Evolutionary conservation across 1,284 basidiomycete genomes (phyloP).

Genomic region (Leccinum cinnamomeum): DNA sequence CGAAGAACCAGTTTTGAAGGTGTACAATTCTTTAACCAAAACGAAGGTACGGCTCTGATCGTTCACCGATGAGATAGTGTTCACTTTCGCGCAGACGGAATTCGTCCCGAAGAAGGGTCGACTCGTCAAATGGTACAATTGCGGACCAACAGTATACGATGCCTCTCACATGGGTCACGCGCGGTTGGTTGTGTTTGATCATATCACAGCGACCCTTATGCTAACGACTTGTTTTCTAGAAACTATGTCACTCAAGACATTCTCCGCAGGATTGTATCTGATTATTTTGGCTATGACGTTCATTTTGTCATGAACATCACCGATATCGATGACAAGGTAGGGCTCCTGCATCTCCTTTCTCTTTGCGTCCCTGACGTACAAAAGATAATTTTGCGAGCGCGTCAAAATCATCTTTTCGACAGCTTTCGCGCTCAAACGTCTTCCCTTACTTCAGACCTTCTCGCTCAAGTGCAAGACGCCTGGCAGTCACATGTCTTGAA

Average conservation of each 20-base stretch:
- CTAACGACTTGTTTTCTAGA: slow-evolving; percentile 43
- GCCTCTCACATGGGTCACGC: slow-evolving; percentile 99
- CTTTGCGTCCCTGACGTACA: slow-evolving; percentile 16
- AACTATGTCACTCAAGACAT: slow-evolving; percentile 99
- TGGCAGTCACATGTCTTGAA: slow-evolving; percentile 67
- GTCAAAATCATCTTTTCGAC: slow-evolving; percentile 82
- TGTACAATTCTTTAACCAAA: slow-evolving; percentile 95
- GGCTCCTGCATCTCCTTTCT: slow-evolving; percentile 21
- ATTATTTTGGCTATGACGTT: slow-evolving; percentile 97
- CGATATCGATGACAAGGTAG: slow-evolving; percentile 98
- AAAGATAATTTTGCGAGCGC: slow-evolving; percentile 88
- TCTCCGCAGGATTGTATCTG: slow-evolving; percentile 87
- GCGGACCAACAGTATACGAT: slow-evolving; percentile 99
- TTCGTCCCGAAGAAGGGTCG: slow-evolving; percentile 81
- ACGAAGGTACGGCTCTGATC: slow-evolving; percentile 66
- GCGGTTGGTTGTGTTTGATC: slow-evolving; percentile 53
- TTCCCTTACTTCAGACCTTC: slow-evolving; percentile 57
- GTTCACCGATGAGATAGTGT: slow-evolving; percentile 3
- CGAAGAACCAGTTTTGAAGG: slow-evolving; percentile 70
- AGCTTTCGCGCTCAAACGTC: slow-evolving; percentile 57
- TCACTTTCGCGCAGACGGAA: slow-evolving; percentile 46
- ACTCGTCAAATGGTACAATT: slow-evolving; percentile 99
- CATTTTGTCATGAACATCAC: slow-evolving; percentile 99
- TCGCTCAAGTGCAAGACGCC: slow-evolving; percentile 60
- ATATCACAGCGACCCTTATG: slow-evolving; percentile 10